phyloP scores from a whole-genome alignment of 148 eudicot species.

The Camellia sinensis region DNA sequence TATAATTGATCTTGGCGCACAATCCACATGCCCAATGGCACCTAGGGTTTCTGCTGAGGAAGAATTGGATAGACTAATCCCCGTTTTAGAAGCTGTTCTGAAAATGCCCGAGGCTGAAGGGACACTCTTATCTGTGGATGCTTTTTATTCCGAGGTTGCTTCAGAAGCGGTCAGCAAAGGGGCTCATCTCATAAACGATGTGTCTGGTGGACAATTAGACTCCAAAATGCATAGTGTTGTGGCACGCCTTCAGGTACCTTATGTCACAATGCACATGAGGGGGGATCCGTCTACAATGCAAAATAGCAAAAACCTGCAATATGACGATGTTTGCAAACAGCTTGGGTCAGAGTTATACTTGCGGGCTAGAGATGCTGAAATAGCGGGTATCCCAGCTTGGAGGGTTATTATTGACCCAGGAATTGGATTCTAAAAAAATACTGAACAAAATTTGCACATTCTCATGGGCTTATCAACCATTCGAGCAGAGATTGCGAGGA shows the following conservation, averaged over 20 bases:
- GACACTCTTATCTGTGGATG: slow-evolving; percentile 74
- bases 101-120: slow-evolving; percentile 61
- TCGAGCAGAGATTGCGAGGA: slow-evolving; percentile 61
- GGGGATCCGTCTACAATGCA: slow-evolving; percentile 93
- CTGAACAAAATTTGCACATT: slow-evolving; percentile 69
- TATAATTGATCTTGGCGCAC: slow-evolving; percentile 92
- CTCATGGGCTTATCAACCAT: slow-evolving; percentile 50
- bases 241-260: slow-evolving; percentile 65
- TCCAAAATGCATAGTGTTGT: slow-evolving; percentile 57
- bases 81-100: slow-evolving; percentile 64
- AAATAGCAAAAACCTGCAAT: slow-evolving; percentile 53
- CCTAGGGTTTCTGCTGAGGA: slow-evolving; percentile 60
- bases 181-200: slow-evolving; percentile 80
- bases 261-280: slow-evolving; percentile 91
- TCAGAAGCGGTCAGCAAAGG: slow-evolving; percentile 73
- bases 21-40: slow-evolving; percentile 91
- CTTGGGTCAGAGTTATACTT: slow-evolving; percentile 58
- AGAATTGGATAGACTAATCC: slow-evolving; percentile 76
- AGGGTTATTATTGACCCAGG: slow-evolving; percentile 80
- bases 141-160: slow-evolving; percentile 81
- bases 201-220: slow-evolving; percentile 78
- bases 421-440: slow-evolving; percentile 83
- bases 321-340: slow-evolving; percentile 59
- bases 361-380: slow-evolving; percentile 56
- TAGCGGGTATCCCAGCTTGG: slow-evolving; percentile 83